Conservation (phyloP, 129 eudicot species). For the Glebionis coronaria region DNA sequence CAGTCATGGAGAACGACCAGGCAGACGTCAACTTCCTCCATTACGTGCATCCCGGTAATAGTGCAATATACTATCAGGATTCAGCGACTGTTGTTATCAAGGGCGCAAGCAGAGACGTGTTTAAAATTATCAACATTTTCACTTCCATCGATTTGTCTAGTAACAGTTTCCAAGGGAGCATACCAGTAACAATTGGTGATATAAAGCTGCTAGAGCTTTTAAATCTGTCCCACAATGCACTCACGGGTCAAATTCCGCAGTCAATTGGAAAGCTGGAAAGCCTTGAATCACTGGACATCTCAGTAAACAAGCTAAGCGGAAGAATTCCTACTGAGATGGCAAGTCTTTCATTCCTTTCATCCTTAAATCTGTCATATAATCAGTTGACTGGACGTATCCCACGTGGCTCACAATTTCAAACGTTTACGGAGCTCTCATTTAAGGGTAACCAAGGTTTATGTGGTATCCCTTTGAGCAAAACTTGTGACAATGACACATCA, state of each 20-base stretch:
- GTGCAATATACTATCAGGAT: conserved; percentile 27
- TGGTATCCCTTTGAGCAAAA: neutral
- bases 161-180: conserved; percentile 35
- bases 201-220: conserved; percentile 26
- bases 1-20: conserved; percentile 16
- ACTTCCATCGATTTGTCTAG: too few relatives aligned
- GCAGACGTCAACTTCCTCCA: neutral
- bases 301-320: neutral
- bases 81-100: conserved; percentile 20
- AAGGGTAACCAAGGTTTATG: neutral
- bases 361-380: neutral
- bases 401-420: conserved; percentile 6
- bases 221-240: too few relatives aligned
- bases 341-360: too few relatives aligned
- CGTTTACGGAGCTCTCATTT: neutral
- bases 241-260: conserved; percentile 27
- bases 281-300: neutral
- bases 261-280: too few relatives aligned
- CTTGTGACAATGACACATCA: neutral
- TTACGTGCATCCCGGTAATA: neutral
- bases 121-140: conserved; percentile 29
- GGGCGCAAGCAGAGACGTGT: conserved; percentile 16
- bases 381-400: neutral
- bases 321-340: neutral
- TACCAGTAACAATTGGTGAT: conserved; percentile 34